Evolutionary conservation across 352 stramenopile species (phyloP).

Genomic region (Pythium phragmiticola): DNA sequence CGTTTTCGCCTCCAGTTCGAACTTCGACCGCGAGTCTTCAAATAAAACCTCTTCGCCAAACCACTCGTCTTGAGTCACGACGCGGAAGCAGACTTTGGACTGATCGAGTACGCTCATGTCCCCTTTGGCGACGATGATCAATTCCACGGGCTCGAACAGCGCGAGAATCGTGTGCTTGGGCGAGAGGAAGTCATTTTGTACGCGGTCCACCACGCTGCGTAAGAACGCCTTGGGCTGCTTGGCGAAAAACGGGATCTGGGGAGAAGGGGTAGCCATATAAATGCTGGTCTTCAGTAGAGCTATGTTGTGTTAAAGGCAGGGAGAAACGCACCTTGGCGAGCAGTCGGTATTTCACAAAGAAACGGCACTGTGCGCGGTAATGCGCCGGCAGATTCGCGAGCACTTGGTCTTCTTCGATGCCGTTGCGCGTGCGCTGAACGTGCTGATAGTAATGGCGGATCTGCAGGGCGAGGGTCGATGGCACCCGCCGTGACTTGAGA

Average conservation of each 20-base stretch:
- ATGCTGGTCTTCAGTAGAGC: too few species aligned
- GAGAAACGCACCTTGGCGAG: slow-evolving; percentile 18
- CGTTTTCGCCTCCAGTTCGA: slow-evolving; percentile 19
- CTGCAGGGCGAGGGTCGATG: slow-evolving; percentile 29
- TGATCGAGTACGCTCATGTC: slow-evolving; percentile 27
- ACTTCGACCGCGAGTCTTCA: slow-evolving; percentile 14
- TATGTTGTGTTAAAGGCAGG: neutral
- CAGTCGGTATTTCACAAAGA: slow-evolving; percentile 30
- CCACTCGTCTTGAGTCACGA: slow-evolving; percentile 17
- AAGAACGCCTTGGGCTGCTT: slow-evolving; percentile 27
- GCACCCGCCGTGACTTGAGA: slow-evolving; percentile 37
- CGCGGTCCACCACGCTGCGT: slow-evolving; percentile 20
- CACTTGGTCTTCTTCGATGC: slow-evolving; percentile 29
- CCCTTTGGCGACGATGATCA: slow-evolving; percentile 26
- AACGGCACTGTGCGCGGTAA: slow-evolving; percentile 24
- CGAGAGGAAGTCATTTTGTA: slow-evolving; percentile 31
- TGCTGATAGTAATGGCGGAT: slow-evolving; percentile 68
- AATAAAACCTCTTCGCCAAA: slow-evolving; percentile 27
- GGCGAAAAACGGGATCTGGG: slow-evolving; percentile 26
- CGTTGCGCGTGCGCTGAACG: slow-evolving; percentile 62
- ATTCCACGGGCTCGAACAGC: slow-evolving; percentile 19
- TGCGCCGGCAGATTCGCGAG: slow-evolving; percentile 23
- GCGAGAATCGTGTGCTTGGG: slow-evolving; percentile 24
- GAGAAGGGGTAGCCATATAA: too few species aligned
- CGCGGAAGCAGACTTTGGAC: slow-evolving; percentile 4